Evolutionary conservation across 805 yeast species (phyloP), one percentile per base, ranked within the genome.

Genomic region (Ogataea nakhonphanomensis): DNA sequence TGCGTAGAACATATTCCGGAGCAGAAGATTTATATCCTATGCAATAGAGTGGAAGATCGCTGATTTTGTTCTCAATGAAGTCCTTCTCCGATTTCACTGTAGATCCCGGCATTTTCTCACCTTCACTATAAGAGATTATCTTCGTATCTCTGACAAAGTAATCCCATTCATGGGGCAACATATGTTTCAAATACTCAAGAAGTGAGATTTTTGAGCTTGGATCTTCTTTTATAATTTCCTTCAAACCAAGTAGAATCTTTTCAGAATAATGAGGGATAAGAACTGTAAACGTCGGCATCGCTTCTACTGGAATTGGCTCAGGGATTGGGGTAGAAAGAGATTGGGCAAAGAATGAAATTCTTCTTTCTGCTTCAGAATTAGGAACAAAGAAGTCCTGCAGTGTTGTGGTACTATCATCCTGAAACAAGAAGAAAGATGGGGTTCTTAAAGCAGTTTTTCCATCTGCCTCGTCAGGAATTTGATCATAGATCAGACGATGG

Each of bases 101-200:
- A 30, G 52, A 49, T 6, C 45, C 51, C 9, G 39, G 43, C 7
- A 35, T 43, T 28, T 44, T 45, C 30, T 43, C 70, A 49, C 75
- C 79, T 46, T 71, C 74, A 1, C 81, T 78, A 53, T 78, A 62
- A 0, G 83, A 79, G 56, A 83, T 61, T 21, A 78, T 59, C 54
- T 84, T 85, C 0, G 90, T 77, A 58, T 86, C 95, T 34, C 75
- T 70, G 1, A 86, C 91, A 67, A 85, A 89, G 39, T 77, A 74
- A 5, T 76, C 76, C 96, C 96, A 88, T 50, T 89, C 96, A 8
- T 68, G 64, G 0, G 84, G 81, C 55, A 82, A 79, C 39, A 87
- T 67, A 38, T 75, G 74, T 52, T 86, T 85, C 51, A 88, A 67
- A 55, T 88, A 88, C 50, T 88, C 96, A 25, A 88, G 65, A n/a